These are phyloP conservation scores for Coemansia sp. DNA, from an alignment of 192 early-diverging fungal genomes.

Conservation along the genomic window DNA sequence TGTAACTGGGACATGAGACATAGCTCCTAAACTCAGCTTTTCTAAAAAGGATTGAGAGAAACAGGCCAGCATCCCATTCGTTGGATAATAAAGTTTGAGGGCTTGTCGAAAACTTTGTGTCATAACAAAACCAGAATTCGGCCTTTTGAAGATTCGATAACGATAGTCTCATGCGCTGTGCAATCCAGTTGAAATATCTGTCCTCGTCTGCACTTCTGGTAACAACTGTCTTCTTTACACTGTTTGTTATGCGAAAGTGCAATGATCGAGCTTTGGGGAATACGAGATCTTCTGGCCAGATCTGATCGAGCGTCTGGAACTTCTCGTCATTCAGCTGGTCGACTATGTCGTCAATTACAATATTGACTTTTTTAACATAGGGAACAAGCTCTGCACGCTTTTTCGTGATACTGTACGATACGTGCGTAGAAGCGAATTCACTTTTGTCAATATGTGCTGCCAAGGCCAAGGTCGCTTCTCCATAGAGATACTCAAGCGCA, in stretches of 20 bases:
- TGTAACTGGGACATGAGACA: not conserved
- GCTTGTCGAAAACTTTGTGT: not conserved
- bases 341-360: not conserved
- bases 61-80: not conserved
- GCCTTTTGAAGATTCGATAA: not conserved
- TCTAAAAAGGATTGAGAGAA: not conserved
- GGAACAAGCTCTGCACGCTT: not conserved
- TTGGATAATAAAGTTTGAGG: not conserved
- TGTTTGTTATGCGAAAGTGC: not conserved
- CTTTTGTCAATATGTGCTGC: not conserved
- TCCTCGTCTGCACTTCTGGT: not conserved
- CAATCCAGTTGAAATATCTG: not conserved
- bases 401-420: not conserved
- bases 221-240: not conserved
- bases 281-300: not conserved
- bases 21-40: not conserved
- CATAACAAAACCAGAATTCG: not conserved
- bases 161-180: not conserved
- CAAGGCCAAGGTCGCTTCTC: constrained; percentile 1
- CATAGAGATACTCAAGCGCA: not conserved
- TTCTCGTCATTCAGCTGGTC: not conserved
- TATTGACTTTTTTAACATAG: not conserved
- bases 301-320: not conserved
- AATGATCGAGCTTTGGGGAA: not conserved
- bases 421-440: not conserved